Evolutionary conservation across 202 grass and related monocot species (phyloP), one percentile per base, ranked within the genome.

Genomic region (Zoysia matrella): DNA sequence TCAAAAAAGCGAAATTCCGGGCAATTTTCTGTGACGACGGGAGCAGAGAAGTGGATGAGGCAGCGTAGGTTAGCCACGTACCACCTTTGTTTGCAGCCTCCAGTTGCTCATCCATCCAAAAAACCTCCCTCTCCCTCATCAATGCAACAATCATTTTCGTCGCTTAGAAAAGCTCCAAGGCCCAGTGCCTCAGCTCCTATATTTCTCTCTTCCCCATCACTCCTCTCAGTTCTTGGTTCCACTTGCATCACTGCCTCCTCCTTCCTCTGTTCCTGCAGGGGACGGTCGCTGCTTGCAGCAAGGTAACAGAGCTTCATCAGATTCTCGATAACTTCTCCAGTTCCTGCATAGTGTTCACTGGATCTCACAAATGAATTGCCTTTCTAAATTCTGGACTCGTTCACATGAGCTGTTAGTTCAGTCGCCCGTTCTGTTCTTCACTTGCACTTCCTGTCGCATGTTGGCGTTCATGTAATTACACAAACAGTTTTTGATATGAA

Each of bases 11-110:
- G 5, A 60, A 81, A 64, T n/a, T 0, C 5, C 22, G 15, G 12
- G 50, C 45, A 47, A 68, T 42, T 86, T 86, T 88, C 5, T 79
- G 50, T 55, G 71, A 78, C 60, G 9, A 79, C 0, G 48, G 46
- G 55, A 84, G 46, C 13, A 43, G 67, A 48, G 67, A 86, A 92
- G 64, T 73, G 92, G 90, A 98, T 91, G 90, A 98, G 89, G 80
- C 43, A 83, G 95, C 90, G 92, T 86, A 82, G 87, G 90, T 95
- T 87, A 89, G 72, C 15, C 64, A 71, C 76, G 22, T 30, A 30
- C 22, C 22, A 30, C 22, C 76, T 80, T 75, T 75, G 58, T 79
- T 85, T 70, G 87, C 78, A 53, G 88, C 90, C 92, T 95, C 92
- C 60, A 81, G 80, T 86, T 79, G 69, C 89, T 93, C 65, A 98